Evolutionary conservation across 768 basidiomycete genomes (phyloP).

Genomic region (Peribolospora kevripleyi): DNA sequence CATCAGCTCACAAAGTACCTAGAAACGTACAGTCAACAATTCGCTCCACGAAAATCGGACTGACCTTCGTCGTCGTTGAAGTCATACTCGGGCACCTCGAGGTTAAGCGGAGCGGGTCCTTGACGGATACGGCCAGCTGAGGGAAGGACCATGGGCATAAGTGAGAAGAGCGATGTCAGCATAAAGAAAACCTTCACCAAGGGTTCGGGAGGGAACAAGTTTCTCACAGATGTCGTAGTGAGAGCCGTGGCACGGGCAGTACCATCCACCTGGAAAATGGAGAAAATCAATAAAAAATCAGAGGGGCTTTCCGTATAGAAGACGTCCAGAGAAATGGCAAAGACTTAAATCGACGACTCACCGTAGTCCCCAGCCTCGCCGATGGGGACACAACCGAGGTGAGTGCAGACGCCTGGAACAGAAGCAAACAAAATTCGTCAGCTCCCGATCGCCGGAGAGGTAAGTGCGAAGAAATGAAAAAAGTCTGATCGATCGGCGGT

Average conservation of each 20-base stretch:
- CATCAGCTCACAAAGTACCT: too few species aligned
- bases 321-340: too few species aligned
- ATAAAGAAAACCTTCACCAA: neutral
- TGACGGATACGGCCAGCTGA: constrained; percentile 80
- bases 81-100: constrained; percentile 64
- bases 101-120: constrained; percentile 93
- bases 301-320: too few species aligned
- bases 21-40: too few species aligned
- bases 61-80: constrained; percentile 56
- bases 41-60: too few species aligned
- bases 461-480: neutral
- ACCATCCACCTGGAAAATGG: constrained; percentile 41
- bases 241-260: constrained; percentile 75
- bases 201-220: neutral
- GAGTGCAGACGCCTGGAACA: constrained; percentile 57
- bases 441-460: neutral
- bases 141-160: constrained; percentile 6
- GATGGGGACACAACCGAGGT: constrained; percentile 94
- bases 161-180: neutral
- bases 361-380: constrained; percentile 54
- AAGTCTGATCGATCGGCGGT: constrained; percentile 12
- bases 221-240: constrained; percentile 81
- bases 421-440: neutral
- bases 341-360: too few species aligned
- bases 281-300: too few species aligned